Base-by-base conservation (phyloP, 371 early-diverging fungal genomes). In the Homolaphlyctis polyrhiza region DNA sequence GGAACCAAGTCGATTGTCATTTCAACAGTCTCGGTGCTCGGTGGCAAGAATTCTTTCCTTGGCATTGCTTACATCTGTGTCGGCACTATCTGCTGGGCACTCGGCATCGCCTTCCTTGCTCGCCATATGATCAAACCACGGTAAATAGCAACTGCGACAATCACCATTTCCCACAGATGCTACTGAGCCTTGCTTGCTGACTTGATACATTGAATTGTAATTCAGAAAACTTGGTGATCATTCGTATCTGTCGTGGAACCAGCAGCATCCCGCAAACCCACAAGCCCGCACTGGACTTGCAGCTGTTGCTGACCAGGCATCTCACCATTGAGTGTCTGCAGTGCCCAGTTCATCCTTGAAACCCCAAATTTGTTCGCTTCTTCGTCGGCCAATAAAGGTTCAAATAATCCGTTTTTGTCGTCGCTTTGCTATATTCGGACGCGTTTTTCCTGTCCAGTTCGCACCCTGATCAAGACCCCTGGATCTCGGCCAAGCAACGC, bases 1-100 rank as follows among this genome's bases (percentile, higher is more conserved):
- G 97, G 97, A 36, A 90, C 90, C 18, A 98, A 98, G 73, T 89
- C 93, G 48, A 66, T 98, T 32, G 95, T 97, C 32, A 75, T 97
- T 33, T 90, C 94, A 1, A 92, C 94, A 14, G 89, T 89, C 6
- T 93, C 96, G 47, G 86, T 92, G 32, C 79, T 98, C 64, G 98
- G 98, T 57, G 96, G 96, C 1, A 87, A 92, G 61, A 98, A 96
- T 73, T 89, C 95, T 1, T 95, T 93, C 80, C 74, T 98, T 35
- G 98, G 97, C 16, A 85, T 89, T 55, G 92, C 96, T 0, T 98
- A 96, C 77, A 85, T 97, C 61, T 86, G 87, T 3, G 88, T 94
- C 35, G 97, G 96, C 16, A 83, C 79, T 8, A 58, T 93, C 23
- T 94, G 95, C 72, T 82, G 92, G 51, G 63, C 92, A 1, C 71